phyloP scores from a whole-genome alignment of 2,329 filamentous ascomycete genomes.

The Endothia cerciana region DNA sequence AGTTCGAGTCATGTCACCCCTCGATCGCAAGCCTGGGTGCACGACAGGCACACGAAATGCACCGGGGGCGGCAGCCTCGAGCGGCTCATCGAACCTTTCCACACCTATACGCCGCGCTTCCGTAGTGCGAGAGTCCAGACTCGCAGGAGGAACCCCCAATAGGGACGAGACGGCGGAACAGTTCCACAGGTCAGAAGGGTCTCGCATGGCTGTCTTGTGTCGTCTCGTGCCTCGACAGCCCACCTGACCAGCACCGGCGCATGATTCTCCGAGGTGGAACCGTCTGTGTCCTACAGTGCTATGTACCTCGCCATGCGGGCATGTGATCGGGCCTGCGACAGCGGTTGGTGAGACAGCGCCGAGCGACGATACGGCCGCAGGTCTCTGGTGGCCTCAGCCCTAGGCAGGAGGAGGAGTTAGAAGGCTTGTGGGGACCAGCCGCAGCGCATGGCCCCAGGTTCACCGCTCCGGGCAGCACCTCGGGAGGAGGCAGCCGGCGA shows the following conservation, averaged over 20 bases:
- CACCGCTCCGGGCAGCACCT: background rate
- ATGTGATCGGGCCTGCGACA: background rate
- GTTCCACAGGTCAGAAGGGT: background rate
- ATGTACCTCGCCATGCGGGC: background rate
- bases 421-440: slow-evolving; percentile 1
- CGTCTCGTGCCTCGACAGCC: slow-evolving; percentile 29
- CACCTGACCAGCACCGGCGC: background rate
- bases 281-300: background rate
- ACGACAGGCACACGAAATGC: background rate
- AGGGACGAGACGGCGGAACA: background rate
- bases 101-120: slow-evolving; percentile 6
- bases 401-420: background rate
- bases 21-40: background rate
- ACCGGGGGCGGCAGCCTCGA: background rate
- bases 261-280: slow-evolving; percentile 8
- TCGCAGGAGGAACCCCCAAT: slow-evolving; percentile 1
- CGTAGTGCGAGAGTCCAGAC: slow-evolving; percentile 9
- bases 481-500: background rate
- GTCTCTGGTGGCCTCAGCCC: background rate
- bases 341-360: background rate
- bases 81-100: background rate
- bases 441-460: background rate
- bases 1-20: background rate
- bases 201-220: slow-evolving; percentile 3
- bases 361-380: background rate